phyloP scores from a whole-genome alignment of 176 grass and related monocot species.

The Urochloa ruziziensis region DNA sequence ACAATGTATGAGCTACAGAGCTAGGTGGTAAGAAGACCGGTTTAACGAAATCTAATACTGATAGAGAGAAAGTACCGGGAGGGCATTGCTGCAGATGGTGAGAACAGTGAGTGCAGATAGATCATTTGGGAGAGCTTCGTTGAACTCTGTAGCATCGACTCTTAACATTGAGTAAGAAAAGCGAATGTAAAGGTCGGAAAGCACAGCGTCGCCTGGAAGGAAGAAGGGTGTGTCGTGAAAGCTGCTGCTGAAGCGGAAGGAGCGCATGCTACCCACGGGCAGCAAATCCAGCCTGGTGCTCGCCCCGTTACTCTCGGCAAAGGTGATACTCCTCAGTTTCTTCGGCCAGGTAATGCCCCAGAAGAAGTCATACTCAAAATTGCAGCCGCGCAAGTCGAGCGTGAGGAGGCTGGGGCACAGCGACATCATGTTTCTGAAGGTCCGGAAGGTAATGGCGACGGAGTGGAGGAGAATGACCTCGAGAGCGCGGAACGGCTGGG shows the following conservation, averaged over 20 bases:
- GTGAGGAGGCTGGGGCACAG: slow-evolving; percentile 44
- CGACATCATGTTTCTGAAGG: slow-evolving; percentile 26
- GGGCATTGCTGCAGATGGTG: not conserved
- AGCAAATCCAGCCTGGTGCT: not conserved
- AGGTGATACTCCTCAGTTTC: slow-evolving; percentile 38
- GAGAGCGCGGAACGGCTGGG: slow-evolving; percentile 18
- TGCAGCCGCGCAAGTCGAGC: slow-evolving; percentile 41
- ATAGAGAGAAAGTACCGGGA: not conserved
- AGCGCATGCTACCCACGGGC: slow-evolving; percentile 13
- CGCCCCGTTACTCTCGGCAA: slow-evolving; percentile 25
- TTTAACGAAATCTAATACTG: no score
- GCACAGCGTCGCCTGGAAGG: not conserved
- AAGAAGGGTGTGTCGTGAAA: not conserved
- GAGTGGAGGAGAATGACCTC: slow-evolving; percentile 42
- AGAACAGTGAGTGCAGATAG: not conserved
- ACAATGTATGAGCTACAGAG: not conserved
- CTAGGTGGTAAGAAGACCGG: not conserved
- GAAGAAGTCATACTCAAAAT: not conserved
- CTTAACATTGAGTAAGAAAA: not conserved
- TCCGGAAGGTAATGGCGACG: not conserved
- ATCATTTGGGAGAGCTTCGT: not conserved
- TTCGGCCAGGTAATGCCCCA: no score
- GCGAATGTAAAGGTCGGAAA: not conserved
- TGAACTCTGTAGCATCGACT: not conserved
- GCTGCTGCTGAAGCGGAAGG: not conserved